Base-by-base conservation (phyloP, 352 stramenopile genomes). In the Globisporangium okanoganense region DNA sequence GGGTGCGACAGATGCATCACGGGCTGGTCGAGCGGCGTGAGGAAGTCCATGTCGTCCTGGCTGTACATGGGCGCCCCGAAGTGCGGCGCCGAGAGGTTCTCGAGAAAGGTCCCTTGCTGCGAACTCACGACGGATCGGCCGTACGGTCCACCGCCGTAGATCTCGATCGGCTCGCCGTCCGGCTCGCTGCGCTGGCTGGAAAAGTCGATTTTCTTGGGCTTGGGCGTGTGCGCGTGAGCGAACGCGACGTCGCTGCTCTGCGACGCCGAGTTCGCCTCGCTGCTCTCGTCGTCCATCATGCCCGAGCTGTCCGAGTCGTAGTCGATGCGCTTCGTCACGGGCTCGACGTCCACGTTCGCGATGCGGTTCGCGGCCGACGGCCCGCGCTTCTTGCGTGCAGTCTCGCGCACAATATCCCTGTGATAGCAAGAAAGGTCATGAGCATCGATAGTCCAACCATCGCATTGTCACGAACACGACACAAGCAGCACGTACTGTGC, bases 1-100 rank as follows among this genome's bases (percentile, higher is more conserved):
- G 85, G 83, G 50, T 93, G 85, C 22, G 85, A 95, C 47, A 95
- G 66, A 12, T 82, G 83, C 58, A 93, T 74, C 36, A 95, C 83
- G 1, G 85, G 85, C 59, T 95, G 85, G 65, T 95, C 85, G 59
- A 85, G 67, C 18, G 85, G 85, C 52, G 85, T 95, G 38, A 88
- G 76, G 71, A 92, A 95, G 69, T 95, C 85, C 65, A 93, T 72
- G 16, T 90, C 82, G 68, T 95, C 83, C 56, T 95, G 85, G 55
- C 83, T 93, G 73, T 81, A 92, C 69, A 88, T 75, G 60, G 76
- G 73, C 5, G 29, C 29, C 29, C 61, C 65, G 35, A 72, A 73
- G 27, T 60, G 70, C 14, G 75, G 71, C 41, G 74, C 56, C n/a
- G 61, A 67, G 7, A 67, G 48, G 49, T 67, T 62, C 16, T 67